Evolutionary conservation across 192 early-diverging fungal genomes (phyloP).

Genomic region (Coemansia sp.): DNA sequence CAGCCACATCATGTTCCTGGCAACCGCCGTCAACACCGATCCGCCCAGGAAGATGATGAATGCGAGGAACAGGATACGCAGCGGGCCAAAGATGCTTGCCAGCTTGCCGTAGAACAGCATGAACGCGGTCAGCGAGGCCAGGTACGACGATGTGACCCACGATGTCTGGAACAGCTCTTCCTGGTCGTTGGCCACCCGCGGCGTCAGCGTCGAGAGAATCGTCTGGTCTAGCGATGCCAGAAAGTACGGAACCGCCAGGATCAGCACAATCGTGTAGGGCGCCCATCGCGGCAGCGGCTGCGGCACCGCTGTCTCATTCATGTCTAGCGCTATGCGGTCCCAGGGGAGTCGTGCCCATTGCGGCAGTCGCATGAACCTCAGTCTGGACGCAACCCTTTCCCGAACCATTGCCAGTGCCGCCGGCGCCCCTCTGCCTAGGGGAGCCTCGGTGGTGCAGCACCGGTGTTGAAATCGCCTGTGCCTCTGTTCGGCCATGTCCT

Average conservation of each 20-base stretch:
- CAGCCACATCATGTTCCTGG: slow-evolving; percentile 53
- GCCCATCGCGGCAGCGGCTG: slow-evolving; percentile 36
- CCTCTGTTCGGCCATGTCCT: background rate
- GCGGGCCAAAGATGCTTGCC: slow-evolving; percentile 70
- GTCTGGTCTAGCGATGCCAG: slow-evolving; percentile 70
- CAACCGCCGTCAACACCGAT: slow-evolving; percentile 59
- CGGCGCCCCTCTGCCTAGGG: background rate
- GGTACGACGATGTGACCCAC: slow-evolving; percentile 66
- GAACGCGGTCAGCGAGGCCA: slow-evolving; percentile 60
- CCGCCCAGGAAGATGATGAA: slow-evolving; percentile 58
- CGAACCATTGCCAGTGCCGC: background rate
- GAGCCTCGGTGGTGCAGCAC: background rate
- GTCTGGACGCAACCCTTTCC: background rate
- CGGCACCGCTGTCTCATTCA: slow-evolving; percentile 9
- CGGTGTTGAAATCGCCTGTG: background rate
- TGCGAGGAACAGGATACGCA: slow-evolving; percentile 42
- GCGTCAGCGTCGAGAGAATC: slow-evolving; percentile 67
- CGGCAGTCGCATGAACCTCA: slow-evolving; percentile 14
- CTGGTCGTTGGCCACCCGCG: slow-evolving; percentile 61
- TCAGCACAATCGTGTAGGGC: slow-evolving; percentile 39
- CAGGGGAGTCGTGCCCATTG: slow-evolving; percentile 42
- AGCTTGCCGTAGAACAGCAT: slow-evolving; percentile 70
- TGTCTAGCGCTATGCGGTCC: slow-evolving; percentile 41
- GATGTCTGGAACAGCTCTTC: slow-evolving; percentile 59
- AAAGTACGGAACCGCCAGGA: slow-evolving; percentile 56